Evolutionary conservation across 2,329 filamentous ascomycete species (phyloP).

Genomic region (Botryotinia calthae): DNA sequence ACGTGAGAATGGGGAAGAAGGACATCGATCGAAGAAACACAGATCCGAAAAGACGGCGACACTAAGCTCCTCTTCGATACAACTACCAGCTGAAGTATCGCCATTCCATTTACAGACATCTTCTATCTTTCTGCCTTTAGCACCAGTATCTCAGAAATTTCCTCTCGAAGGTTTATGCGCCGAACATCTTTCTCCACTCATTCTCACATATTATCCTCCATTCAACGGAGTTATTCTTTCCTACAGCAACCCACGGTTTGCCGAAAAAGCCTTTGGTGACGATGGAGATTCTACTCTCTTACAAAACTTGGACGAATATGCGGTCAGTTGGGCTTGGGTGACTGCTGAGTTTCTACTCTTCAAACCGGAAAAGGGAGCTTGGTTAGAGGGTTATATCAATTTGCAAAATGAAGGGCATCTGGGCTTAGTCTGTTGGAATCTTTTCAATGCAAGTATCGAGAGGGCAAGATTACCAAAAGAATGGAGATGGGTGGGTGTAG

Average conservation of each 20-base stretch:
- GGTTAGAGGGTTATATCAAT: slow-evolving; percentile 78
- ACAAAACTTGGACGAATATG: slow-evolving; percentile 73
- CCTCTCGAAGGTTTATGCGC: slow-evolving; percentile 69
- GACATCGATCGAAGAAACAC: slow-evolving; percentile 46
- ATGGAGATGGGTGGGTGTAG: slow-evolving; percentile 73
- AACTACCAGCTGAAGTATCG: slow-evolving; percentile 44
- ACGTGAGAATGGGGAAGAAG: slow-evolving; percentile 41
- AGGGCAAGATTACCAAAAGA: slow-evolving; percentile 68
- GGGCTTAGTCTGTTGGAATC: slow-evolving; percentile 83
- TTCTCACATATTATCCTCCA: slow-evolving; percentile 73
- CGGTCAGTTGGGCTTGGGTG: slow-evolving; percentile 81
- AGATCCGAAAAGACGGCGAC: slow-evolving; percentile 41
- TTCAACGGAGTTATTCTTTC: slow-evolving; percentile 72
- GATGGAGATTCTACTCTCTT: slow-evolving; percentile 49
- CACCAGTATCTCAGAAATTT: slow-evolving; percentile 65
- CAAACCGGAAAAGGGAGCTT: slow-evolving; percentile 68
- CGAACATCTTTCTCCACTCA: slow-evolving; percentile 71
- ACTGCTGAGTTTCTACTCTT: slow-evolving; percentile 86
- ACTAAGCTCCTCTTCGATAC: slow-evolving; percentile 25
- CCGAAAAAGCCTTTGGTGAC: slow-evolving; percentile 53
- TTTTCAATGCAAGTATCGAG: slow-evolving; percentile 88
- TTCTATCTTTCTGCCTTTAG: slow-evolving; percentile 76
- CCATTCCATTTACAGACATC: slow-evolving; percentile 78
- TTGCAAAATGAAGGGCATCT: slow-evolving; percentile 87
- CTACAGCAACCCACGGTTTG: slow-evolving; percentile 67